Conservation (phyloP, 306 rosid genomes). For the Cajanus cajan region DNA sequence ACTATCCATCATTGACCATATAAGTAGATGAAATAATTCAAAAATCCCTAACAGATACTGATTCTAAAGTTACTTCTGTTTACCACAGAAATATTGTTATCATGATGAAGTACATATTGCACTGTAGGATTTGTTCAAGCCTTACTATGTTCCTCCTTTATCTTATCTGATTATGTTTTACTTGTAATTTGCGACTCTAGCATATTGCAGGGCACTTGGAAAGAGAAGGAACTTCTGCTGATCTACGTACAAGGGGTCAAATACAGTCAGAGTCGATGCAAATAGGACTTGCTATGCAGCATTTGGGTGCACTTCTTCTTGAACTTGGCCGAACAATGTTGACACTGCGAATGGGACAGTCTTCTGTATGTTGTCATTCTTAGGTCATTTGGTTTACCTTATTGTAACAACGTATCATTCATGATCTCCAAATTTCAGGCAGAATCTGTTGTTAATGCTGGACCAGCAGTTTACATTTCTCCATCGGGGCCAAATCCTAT, state of each 20-base stretch:
- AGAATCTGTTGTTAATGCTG: conserved; percentile 77
- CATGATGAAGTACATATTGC: not conserved
- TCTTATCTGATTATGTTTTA: conserved; percentile 37
- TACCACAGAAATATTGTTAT: conserved; percentile 9
- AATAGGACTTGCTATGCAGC: conserved; percentile 82
- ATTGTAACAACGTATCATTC: conserved; percentile 17
- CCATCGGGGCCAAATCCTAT: conserved; percentile 96
- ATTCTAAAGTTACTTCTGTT: conserved; percentile 14
- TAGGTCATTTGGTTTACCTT: conserved; percentile 23
- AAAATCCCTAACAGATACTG: not conserved
- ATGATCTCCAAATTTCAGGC: conserved; percentile 55
- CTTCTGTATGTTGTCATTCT: conserved; percentile 65
- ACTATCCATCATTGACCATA: not conserved
- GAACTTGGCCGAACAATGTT: conserved; percentile 97
- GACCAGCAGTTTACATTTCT: conserved; percentile 96
- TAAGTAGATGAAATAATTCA: not conserved
- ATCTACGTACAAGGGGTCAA: conserved; percentile 59
- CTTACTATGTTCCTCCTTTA: conserved; percentile 10
- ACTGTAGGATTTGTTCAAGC: conserved; percentile 3
- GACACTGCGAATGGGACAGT: conserved; percentile 87
- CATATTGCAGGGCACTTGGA: conserved; percentile 91
- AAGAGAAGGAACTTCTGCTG: conserved; percentile 65
- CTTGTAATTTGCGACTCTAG: conserved; percentile 63
- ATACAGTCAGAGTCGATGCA: conserved; percentile 78
- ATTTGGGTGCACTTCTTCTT: conserved; percentile 85